A percentile compares a stretch with the other conserved stretches of the same genome.
phyloP scores from a whole-genome alignment of 2,329 filamentous ascomycete genomes.

The Atkinsonella hypoxylon region DNA sequence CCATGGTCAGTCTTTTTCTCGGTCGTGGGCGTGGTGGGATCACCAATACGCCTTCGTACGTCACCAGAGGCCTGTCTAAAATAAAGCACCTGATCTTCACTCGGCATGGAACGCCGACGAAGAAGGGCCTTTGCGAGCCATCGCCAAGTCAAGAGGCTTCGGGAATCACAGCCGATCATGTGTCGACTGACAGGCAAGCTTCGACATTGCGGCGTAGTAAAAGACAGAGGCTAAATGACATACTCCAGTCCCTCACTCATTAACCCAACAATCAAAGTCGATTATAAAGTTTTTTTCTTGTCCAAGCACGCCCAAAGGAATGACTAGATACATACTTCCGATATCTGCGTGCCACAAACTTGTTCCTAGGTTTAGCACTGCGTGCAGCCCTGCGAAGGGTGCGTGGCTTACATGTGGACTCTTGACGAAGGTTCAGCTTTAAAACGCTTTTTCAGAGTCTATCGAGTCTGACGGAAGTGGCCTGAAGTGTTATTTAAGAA shows the following conservation, averaged over 20 bases:
- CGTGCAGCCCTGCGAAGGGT: no score
- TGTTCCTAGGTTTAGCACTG: no score
- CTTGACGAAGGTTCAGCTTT: no score
- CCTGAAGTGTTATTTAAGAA: no score
- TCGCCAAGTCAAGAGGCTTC: slow-evolving; percentile 5
- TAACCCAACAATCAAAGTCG: background rate
- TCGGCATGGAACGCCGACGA: slow-evolving; percentile 9
- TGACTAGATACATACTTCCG: no score
- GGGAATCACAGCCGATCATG: slow-evolving; percentile 8
- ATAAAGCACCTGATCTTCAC: slow-evolving; percentile 23
- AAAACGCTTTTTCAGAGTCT: no score
- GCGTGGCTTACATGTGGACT: no score
- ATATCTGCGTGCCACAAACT: no score
- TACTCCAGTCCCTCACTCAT: slow-evolving; percentile 15
- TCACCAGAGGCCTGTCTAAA: slow-evolving; percentile 23
- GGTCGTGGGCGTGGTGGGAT: slow-evolving; percentile 24
- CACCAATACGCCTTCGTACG: slow-evolving; percentile 22
- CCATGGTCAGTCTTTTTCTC: slow-evolving; percentile 25
- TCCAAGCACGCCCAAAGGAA: no score
- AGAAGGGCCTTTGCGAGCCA: background rate
- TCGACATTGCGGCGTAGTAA: slow-evolving; percentile 19
- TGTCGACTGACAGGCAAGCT: slow-evolving; percentile 9
- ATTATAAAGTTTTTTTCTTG: background rate
- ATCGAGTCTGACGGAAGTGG: no score
- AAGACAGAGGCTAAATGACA: slow-evolving; percentile 21